Evolutionary conservation across 1,139 yeast genomes (phyloP), one percentile per base, ranked within the genome.

Genomic region (Pichia sp.): DNA sequence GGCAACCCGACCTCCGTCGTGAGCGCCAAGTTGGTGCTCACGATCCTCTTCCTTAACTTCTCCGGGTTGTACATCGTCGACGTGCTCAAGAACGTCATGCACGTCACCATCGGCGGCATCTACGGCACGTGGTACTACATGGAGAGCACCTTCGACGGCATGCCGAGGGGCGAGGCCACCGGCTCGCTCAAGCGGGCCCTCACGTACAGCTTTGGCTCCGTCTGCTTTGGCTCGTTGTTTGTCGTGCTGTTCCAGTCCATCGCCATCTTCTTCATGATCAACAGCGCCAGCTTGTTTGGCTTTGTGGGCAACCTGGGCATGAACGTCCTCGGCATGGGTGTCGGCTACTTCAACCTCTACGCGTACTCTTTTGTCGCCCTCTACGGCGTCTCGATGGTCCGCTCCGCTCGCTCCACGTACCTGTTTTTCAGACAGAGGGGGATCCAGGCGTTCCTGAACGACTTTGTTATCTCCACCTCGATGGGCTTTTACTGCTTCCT

Each of bases 61-160:
- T 90, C 96, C 6, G 96, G 96, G 13, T 90, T 81, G 67, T 88
- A 85, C 70, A 86, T 90, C 58, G 78, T 95, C 10, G 97, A 90
- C 69, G 96, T 90, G 31, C 76, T 89, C 59, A 84, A 84, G 72
- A 90, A 87, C 64, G 80, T 88, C n/a, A 84, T 90, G 54, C 96
- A 92, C 67, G 87, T 87, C 44, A 84, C 93, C 1, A 84, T 90
- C 56, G 79, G 93, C 29, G 97, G 97, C 38, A 82, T 90, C 40
- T 92, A 81, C 67, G 97, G 97, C 23, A 81, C 95, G 5, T 90
- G 97, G 97, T 90, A 89, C 71, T 90, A 67, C 69, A 76, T 87
- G 67, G 80, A 89, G 47, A 79, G 78, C 59, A 80, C 90, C 1
- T 92, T 86, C 65, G 87, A 86, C 64, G 96, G 96, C 5, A 80